Percentiles rank a stretch among this genome's conserved stretches.
phyloP scores from a whole-genome alignment of 2,329 filamentous ascomycete genomes.

The Neocucurbitaria cava region DNA sequence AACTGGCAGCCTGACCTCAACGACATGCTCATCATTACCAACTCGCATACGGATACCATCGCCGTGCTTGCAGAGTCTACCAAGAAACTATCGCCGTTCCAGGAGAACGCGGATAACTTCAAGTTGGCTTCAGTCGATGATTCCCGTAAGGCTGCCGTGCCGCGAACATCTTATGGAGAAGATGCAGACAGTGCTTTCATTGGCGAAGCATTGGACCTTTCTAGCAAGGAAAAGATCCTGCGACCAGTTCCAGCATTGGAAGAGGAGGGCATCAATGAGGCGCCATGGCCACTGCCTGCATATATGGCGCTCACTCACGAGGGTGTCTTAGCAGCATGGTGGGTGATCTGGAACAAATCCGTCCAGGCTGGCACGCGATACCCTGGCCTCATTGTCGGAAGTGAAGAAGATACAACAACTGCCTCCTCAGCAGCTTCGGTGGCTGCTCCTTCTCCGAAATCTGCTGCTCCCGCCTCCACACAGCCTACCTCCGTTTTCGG shows the following conservation, averaged over 20 bases:
- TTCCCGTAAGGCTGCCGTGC: constrained; percentile 73
- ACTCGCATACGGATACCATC: constrained; percentile 80
- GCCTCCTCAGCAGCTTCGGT: constrained; percentile 36
- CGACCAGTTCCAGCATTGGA: constrained; percentile 78
- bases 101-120: constrained; percentile 71
- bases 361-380: constrained; percentile 77
- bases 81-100: constrained; percentile 67
- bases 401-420: constrained; percentile 10
- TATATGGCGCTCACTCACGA: constrained; percentile 88
- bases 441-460: constrained; percentile 21
- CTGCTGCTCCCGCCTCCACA: constrained; percentile 14
- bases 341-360: constrained; percentile 89
- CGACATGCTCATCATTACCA: constrained; percentile 82
- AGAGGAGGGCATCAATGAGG: constrained; percentile 71
- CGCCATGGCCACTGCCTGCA: constrained; percentile 79
- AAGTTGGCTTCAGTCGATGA: constrained; percentile 78
- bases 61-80: constrained; percentile 79
- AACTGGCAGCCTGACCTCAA: constrained; percentile 81
- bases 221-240: constrained; percentile 76
- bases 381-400: constrained; percentile 67
- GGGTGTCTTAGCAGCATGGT: constrained; percentile 85
- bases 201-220: constrained; percentile 84
- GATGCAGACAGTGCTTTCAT: constrained; percentile 76
- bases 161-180: constrained; percentile 34
- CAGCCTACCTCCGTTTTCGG: constrained; percentile 15